These are phyloP conservation scores for Mucor racemosus DNA, from an alignment of 371 early-diverging fungal genomes.

Conservation along the genomic window DNA sequence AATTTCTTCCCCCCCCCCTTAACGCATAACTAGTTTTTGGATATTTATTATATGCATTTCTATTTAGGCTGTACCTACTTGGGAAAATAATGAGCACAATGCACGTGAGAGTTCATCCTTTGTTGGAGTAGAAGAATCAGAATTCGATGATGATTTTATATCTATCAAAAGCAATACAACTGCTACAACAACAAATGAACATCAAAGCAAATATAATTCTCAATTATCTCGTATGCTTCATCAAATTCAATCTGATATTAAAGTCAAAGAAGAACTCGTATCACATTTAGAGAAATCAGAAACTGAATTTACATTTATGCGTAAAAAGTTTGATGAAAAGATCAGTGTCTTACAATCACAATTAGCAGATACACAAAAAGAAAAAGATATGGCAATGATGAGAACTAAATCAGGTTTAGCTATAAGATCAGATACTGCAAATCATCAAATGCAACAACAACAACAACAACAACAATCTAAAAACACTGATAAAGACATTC, in stretches of 20 bases:
- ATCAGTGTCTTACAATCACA: conserved; percentile 62
- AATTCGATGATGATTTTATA: conserved; percentile 1
- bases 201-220: conserved; percentile 27
- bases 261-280: conserved; percentile 68
- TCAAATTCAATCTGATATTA: conserved; percentile 75
- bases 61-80: conserved; percentile 38
- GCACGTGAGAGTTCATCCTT: neutral
- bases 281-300: conserved; percentile 64
- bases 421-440: conserved; percentile 25
- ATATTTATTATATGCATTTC: neutral
- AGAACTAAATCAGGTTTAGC: conserved; percentile 28
- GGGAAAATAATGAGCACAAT: conserved; percentile 23
- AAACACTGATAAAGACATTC: conserved; percentile 25
- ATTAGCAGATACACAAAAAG: conserved; percentile 62
- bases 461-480: conserved; percentile 23
- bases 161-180: neutral
- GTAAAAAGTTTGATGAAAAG: conserved; percentile 76
- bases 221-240: conserved; percentile 58
- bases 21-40: neutral
- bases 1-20: neutral
- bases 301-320: conserved; percentile 60
- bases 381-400: conserved; percentile 68
- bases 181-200: neutral
- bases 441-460: neutral
- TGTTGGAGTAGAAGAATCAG: neutral